Percentiles rank a stretch among this genome's conserved stretches.
phyloP scores from a whole-genome alignment of 83 land plant genomes.

The Picea engelmannii region DNA sequence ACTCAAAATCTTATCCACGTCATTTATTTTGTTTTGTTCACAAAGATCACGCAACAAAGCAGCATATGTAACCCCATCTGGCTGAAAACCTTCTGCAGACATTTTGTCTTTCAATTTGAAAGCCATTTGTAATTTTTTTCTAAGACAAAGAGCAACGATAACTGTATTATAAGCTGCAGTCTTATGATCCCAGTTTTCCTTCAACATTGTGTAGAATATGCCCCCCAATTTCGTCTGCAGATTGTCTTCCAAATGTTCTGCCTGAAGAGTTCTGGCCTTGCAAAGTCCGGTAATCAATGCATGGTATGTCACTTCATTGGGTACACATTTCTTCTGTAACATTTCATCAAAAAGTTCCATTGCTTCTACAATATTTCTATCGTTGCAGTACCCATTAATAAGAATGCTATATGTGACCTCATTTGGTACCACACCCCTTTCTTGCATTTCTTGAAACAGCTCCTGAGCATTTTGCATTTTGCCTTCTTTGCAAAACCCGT shows the following conservation, averaged over 20 bases:
- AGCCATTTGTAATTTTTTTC: conserved; percentile 61
- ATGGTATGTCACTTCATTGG: conserved; percentile 66
- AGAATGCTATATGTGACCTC: conserved; percentile 73
- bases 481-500: conserved; percentile 73
- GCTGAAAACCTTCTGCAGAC: conserved; percentile 54
- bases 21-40: conserved; percentile 50
- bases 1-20: conserved; percentile 39
- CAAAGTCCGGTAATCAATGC: conserved; percentile 43
- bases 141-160: conserved; percentile 56
- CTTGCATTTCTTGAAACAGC: conserved; percentile 53
- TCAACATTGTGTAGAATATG: conserved; percentile 36
- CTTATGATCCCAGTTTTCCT: conserved; percentile 35
- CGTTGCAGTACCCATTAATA: conserved; percentile 66
- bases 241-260: background rate
- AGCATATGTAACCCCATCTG: conserved; percentile 62
- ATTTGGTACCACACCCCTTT: conserved; percentile 64
- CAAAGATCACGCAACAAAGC: conserved; percentile 68
- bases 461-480: conserved; percentile 50
- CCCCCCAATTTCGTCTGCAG: background rate
- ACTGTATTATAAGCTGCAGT: conserved; percentile 62
- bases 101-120: conserved; percentile 64
- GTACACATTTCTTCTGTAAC: conserved; percentile 58
- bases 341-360: conserved; percentile 60
- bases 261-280: conserved; percentile 4
- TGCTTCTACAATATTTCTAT: conserved; percentile 64